Percentiles rank a stretch among this genome's conserved stretches.
These are phyloP conservation scores for Trichoderma sp. DNA, from an alignment of 2,329 filamentous ascomycete genomes.

Conservation along the genomic window DNA sequence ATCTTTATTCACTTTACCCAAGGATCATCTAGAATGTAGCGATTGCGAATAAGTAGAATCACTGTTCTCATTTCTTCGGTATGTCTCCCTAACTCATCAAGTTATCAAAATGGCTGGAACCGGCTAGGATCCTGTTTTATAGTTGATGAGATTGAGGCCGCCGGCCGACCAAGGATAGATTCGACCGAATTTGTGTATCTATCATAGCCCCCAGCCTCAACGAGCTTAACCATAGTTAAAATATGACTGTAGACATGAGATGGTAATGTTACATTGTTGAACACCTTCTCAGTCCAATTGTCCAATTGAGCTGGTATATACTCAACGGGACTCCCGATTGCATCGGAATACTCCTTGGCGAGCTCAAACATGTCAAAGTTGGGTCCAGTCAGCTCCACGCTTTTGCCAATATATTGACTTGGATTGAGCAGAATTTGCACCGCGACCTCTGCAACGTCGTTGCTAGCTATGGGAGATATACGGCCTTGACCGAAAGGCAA, in stretches of 20 bases:
- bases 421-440: not conserved
- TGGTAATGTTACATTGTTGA: not conserved
- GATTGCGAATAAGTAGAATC: not conserved
- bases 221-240: not conserved
- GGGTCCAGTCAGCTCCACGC: not conserved
- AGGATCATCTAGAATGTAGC: not conserved
- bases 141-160: not conserved
- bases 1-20: no score
- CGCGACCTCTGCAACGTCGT: not conserved
- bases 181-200: not conserved
- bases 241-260: not conserved
- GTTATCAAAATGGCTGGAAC: not conserved
- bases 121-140: not conserved
- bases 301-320: not conserved
- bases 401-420: not conserved
- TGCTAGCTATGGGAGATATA: not conserved
- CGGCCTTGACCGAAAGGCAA: not conserved
- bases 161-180: not conserved
- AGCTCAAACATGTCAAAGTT: not conserved
- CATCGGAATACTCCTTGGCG: not conserved
- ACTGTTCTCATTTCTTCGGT: not conserved
- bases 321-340: not conserved
- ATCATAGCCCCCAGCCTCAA: not conserved
- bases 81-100: not conserved
- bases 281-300: not conserved